Percentiles rank a stretch among this genome's conserved stretches.
Evolutionary conservation across 164 flowering plant genomes (phyloP).

Genomic region (Nelumbo lutea): DNA sequence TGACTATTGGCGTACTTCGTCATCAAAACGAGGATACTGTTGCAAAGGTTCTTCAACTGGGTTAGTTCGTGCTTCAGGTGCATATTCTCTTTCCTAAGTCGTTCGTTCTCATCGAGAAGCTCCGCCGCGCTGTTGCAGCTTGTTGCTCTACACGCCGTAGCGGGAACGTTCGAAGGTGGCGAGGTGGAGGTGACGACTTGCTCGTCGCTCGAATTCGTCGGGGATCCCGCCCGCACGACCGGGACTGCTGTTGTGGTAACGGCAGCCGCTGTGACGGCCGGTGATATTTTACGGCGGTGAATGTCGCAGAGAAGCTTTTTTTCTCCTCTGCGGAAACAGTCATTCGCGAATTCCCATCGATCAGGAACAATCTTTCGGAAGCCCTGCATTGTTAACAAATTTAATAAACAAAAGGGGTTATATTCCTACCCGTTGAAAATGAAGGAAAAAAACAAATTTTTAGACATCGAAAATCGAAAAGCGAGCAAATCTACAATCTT

Average conservation of each 20-base stretch:
- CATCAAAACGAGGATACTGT: slow-evolving; percentile 58
- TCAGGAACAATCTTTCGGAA: slow-evolving; percentile 38
- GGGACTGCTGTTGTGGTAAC: slow-evolving; percentile 14
- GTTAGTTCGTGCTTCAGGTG: slow-evolving; percentile 49
- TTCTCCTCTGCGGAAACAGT: slow-evolving; percentile 31
- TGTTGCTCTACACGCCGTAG: slow-evolving; percentile 4
- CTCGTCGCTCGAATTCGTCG: slow-evolving; percentile 69
- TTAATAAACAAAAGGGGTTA: too few species aligned
- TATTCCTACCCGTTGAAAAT: neutral
- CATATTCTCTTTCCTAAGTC: slow-evolving; percentile 60
- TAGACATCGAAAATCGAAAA: neutral
- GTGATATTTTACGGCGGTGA: slow-evolving; percentile 26
- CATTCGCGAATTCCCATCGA: slow-evolving; percentile 38
- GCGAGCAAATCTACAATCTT: neutral
- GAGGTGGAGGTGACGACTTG: slow-evolving; percentile 53
- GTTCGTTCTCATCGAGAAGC: slow-evolving; percentile 73
- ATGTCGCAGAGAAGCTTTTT: slow-evolving; percentile 29
- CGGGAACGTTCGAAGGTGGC: slow-evolving; percentile 23
- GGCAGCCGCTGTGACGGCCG: slow-evolving; percentile 11
- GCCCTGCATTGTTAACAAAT: slow-evolving; percentile 15
- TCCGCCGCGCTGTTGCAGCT: slow-evolving; percentile 31
- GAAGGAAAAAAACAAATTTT: neutral
- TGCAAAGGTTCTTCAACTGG: slow-evolving; percentile 66
- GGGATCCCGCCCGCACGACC: slow-evolving; percentile 25
- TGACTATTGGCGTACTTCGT: slow-evolving; percentile 35